A percentile compares a stretch with the other conserved stretches of the same genome.
Evolutionary conservation across 192 early-diverging fungal genomes (phyloP).

Genomic region (Phlyctochytrium planicorne): DNA sequence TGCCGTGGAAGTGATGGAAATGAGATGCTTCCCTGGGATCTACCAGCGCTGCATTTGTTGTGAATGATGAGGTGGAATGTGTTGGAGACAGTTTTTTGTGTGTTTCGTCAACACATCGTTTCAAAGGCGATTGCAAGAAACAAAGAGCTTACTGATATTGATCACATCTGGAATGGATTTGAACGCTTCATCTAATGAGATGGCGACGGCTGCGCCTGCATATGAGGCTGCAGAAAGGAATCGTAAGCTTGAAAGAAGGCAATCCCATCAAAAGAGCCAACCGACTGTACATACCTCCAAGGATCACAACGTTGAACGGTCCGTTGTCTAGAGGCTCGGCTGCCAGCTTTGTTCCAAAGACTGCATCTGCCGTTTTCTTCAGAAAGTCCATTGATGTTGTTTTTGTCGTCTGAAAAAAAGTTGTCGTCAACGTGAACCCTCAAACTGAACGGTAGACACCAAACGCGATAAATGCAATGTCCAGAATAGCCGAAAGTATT

Average conservation of each 20-base stretch:
- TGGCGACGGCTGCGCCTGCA: constrained; percentile 10
- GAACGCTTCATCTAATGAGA: constrained; percentile 5
- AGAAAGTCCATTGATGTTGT: constrained; percentile 2
- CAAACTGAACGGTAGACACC: too few relatives aligned
- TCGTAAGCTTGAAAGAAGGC: neutral
- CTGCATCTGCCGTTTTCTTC: neutral
- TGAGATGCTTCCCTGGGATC: constrained; percentile 3
- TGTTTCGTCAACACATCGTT: too few relatives aligned
- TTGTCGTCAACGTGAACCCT: too few relatives aligned
- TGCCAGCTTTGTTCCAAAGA: constrained; percentile 2
- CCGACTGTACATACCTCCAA: neutral
- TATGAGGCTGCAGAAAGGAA: constrained; percentile 17
- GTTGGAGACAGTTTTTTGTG: too few relatives aligned
- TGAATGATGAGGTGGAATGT: too few relatives aligned
- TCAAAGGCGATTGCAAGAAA: too few relatives aligned
- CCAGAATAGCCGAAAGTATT: too few relatives aligned
- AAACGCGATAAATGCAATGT: too few relatives aligned
- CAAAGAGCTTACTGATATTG: constrained; percentile 4
- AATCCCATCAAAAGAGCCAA: neutral
- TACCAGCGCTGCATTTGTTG: neutral
- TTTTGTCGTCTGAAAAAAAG: too few relatives aligned
- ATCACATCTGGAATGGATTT: neutral
- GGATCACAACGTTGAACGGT: constrained; percentile 8
- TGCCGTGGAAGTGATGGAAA: constrained; percentile 14
- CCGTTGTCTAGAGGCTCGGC: constrained; percentile 3